phyloP scores from a whole-genome alignment of 2,329 filamentous ascomycete genomes.

The Aspergillus brunneoviolaceus region DNA sequence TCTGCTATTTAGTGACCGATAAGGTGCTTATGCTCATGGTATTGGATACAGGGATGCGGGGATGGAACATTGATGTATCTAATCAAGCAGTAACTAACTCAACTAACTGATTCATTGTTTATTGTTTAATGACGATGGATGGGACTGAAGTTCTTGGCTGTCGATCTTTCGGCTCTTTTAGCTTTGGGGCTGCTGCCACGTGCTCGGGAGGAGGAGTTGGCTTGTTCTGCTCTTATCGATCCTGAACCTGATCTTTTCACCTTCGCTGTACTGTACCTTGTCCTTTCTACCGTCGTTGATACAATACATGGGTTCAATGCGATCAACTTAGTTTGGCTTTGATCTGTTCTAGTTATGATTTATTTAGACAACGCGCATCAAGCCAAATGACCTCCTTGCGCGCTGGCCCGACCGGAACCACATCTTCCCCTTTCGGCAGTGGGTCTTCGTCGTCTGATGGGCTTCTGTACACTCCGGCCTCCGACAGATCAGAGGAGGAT shows the following conservation, averaged over 20 bases:
- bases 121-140: not conserved
- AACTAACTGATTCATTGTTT: not conserved
- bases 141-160: not conserved
- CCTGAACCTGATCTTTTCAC: not conserved
- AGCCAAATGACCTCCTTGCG: conserved; percentile 26
- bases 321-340: not conserved
- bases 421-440: conserved; percentile 23
- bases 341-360: not conserved
- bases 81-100: not conserved
- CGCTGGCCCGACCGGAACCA: conserved; percentile 26
- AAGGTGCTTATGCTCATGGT: not conserved
- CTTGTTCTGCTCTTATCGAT: not conserved
- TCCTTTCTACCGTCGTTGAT: not conserved
- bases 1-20: not conserved
- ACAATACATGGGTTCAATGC: not conserved
- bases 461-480: conserved; percentile 35
- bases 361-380: not conserved
- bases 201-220: not conserved
- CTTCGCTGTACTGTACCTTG: not conserved
- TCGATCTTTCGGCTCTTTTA: not conserved
- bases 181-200: not conserved
- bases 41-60: not conserved
- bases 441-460: conserved; percentile 23
- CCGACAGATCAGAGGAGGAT: conserved; percentile 30
- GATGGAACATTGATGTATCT: not conserved